Conservation (phyloP, 2,329 filamentous ascomycete genomes). For the Pseudogymnoascus sp. region DNA sequence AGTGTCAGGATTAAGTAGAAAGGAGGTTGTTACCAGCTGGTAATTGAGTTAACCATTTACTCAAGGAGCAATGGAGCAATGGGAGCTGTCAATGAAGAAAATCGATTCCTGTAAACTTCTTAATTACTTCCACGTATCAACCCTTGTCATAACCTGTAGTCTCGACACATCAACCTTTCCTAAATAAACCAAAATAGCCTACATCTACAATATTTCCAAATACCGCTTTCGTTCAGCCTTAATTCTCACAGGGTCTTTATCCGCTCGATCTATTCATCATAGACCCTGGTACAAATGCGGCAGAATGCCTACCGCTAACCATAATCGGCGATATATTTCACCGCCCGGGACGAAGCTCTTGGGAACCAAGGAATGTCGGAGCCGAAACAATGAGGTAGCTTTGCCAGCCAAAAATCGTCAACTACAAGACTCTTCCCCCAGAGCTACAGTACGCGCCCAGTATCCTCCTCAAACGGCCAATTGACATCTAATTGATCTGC, state of each 20-base stretch:
- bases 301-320: not conserved
- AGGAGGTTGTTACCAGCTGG: not conserved
- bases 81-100: not conserved
- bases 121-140: not conserved
- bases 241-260: not conserved
- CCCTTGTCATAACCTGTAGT: too few species aligned
- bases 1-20: not conserved
- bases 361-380: slow-evolving; percentile 5
- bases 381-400: slow-evolving; percentile 6
- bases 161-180: not conserved
- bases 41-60: not conserved
- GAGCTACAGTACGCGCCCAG: slow-evolving; percentile 4
- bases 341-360: slow-evolving; percentile 1
- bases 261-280: not conserved
- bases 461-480: not conserved
- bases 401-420: slow-evolving; percentile 5
- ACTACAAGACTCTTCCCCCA: not conserved
- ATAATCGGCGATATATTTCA: not conserved
- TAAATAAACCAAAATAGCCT: not conserved
- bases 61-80: not conserved
- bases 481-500: not conserved
- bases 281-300: not conserved
- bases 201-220: not conserved
- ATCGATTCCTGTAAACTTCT: not conserved
- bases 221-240: not conserved